These are phyloP conservation scores for Mycena epipterygia DNA, from an alignment of 768 basidiomycete species.

Conservation along the genomic window DNA sequence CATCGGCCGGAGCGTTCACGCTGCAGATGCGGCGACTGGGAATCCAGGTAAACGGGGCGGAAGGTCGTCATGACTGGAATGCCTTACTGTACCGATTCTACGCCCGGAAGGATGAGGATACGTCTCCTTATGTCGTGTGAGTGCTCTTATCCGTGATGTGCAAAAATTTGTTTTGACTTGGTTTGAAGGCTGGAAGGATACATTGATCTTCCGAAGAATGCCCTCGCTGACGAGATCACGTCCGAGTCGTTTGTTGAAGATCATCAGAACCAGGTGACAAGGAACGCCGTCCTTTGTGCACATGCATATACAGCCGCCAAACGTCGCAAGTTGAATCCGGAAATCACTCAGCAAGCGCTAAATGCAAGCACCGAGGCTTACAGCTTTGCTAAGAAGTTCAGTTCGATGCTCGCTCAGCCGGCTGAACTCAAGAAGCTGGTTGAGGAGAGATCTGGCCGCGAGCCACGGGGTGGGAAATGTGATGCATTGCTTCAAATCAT, in stretches of 20 bases:
- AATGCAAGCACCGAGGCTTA: no score
- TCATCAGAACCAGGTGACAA: not conserved
- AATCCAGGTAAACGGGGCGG: not conserved
- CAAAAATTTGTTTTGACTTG: no score
- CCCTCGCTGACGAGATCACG: not conserved
- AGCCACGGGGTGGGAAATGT: no score
- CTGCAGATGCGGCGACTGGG: not conserved
- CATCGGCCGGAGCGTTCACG: not conserved
- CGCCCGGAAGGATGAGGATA: not conserved
- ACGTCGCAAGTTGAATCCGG: no score
- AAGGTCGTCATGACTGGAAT: slow-evolving; percentile 25
- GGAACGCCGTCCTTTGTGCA: no score
- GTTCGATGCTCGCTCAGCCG: no score
- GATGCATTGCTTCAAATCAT: no score
- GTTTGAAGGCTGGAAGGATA: not conserved
- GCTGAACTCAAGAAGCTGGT: no score
- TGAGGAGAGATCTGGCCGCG: no score
- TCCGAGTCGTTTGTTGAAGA: not conserved
- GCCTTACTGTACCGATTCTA: slow-evolving; percentile 19
- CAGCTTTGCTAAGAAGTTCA: no score
- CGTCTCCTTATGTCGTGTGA: slow-evolving; percentile 16
- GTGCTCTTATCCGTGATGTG: not conserved
- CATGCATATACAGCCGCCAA: no score
- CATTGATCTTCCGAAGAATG: not conserved
- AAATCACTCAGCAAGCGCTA: no score